Percentiles rank a stretch among this genome's conserved stretches.
These are phyloP conservation scores for Pichia inconspicua DNA, from an alignment of 1,139 yeast species.

Conservation along the genomic window DNA sequence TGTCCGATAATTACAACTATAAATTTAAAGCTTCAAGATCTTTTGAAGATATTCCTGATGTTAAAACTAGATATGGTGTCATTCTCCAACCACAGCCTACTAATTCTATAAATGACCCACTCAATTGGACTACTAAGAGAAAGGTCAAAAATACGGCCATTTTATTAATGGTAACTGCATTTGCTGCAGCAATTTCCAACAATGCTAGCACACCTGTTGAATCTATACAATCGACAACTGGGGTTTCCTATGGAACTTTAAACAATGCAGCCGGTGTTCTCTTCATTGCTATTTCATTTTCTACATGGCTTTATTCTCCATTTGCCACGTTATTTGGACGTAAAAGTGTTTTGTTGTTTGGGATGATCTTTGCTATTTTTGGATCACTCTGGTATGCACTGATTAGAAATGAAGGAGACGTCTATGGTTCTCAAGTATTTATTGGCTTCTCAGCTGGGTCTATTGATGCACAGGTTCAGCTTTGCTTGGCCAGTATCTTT, in stretches of 20 bases:
- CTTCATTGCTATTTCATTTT: conserved; percentile 30
- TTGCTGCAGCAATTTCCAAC: conserved; percentile 34
- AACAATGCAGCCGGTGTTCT: conserved; percentile 36
- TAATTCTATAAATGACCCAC: conserved; percentile 67
- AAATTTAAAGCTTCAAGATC: conserved; percentile 12
- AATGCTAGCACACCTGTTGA: conserved; percentile 35
- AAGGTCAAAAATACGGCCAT: conserved; percentile 20
- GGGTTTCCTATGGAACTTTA: conserved; percentile 32
- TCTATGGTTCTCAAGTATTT: conserved; percentile 34
- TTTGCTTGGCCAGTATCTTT: conserved; percentile 31
- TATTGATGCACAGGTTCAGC: conserved; percentile 35
- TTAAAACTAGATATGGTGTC: conserved; percentile 44
- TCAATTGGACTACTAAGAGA: conserved; percentile 34
- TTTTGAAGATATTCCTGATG: conserved; percentile 19
- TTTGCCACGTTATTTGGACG: conserved; percentile 32
- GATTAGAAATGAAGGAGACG: conserved; percentile 27
- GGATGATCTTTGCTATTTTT: conserved; percentile 27
- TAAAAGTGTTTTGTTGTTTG: conserved; percentile 29
- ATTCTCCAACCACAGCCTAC: conserved; percentile 70
- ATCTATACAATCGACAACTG: conserved; percentile 29
- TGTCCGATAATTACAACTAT: conserved; percentile 16
- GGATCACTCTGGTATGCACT: conserved; percentile 34
- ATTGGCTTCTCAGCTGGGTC: conserved; percentile 33
- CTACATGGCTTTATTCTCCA: conserved; percentile 32
- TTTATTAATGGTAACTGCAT: conserved; percentile 27